Evolutionary conservation across 1,139 yeast species (phyloP), one percentile per base, ranked within the genome.

Genomic region (Sugiyamaella grinbergsii): DNA sequence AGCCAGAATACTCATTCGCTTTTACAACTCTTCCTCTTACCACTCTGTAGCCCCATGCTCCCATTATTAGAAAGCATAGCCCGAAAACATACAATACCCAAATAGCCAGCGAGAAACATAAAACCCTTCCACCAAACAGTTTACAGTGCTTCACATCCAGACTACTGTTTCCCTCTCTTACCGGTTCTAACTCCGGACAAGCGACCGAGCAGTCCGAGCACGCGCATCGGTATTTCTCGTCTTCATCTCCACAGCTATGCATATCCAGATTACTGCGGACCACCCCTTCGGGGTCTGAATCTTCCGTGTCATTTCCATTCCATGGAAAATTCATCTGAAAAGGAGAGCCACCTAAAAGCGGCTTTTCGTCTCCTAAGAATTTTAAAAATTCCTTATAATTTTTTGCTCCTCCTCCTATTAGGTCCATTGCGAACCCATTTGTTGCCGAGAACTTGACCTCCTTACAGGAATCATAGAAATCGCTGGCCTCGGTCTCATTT

Each of bases 401-500:
- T 53, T 76, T 77, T 2, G 98, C 98, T 0, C 98, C 98, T 7
- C 98, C 98, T 5, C 98, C 98, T 46, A 93, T 85, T 47, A 93
- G 76, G 65, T 93, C 98, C 97, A 93, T 90, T 6, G 97, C 98
- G 62, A 79, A 87, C 2, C 98, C 97, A 68, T 91, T 91, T 7
- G 98, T 90, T 4, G 97, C 96, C 3, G 93, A 83, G 66, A 93
- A 91, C 69, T 91, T 90, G 65, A 93, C 85, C 56, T 85, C 81
- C 61, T 87, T 86, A 71, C 98, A 93, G 1, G 96, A 87, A 54
- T 90, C 85, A 65, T 73, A 93, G 62, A 91, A 82, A 1, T 66
- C 72, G 0, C 75, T 63, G 0, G 96, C 96, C 71, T 80, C 80
- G 0, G 61, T 63, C 0, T 81, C 76, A 53, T 79, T 80, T 6